Conservation (phyloP, 2,329 filamentous ascomycete genomes). For the Colletotrichum viniferum region DNA sequence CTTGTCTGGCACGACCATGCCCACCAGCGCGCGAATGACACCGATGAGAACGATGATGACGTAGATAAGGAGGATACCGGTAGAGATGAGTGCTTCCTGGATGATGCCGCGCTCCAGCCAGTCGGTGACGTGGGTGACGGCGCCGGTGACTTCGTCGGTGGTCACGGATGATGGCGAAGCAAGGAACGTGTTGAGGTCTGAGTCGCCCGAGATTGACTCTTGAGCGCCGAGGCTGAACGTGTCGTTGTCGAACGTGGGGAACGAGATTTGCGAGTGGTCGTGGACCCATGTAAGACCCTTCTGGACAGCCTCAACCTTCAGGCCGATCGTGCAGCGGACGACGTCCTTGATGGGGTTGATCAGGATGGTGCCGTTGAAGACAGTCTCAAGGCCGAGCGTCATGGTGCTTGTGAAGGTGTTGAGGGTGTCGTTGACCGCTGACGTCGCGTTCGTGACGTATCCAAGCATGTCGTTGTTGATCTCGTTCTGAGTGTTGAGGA, state of each 20-base stretch:
- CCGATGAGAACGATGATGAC: conserved; percentile 78
- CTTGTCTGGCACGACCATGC: conserved; percentile 65
- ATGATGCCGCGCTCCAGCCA: conserved; percentile 72
- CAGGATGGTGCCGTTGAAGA: conserved; percentile 83
- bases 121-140: conserved; percentile 71
- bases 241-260: conserved; percentile 79
- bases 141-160: conserved; percentile 80
- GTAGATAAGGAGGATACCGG: conserved; percentile 76
- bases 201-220: conserved; percentile 61
- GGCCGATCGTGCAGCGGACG: conserved; percentile 82
- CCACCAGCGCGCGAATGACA: conserved; percentile 66
- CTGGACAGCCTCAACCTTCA: conserved; percentile 86
- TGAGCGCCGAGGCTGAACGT: conserved; percentile 83
- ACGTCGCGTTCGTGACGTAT: conserved; percentile 85
- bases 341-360: conserved; percentile 79
- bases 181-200: conserved; percentile 72
- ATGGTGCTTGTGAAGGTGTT: conserved; percentile 83
- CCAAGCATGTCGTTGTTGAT: conserved; percentile 87
- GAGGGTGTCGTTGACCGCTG: conserved; percentile 83
- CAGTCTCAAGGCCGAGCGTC: conserved; percentile 71
- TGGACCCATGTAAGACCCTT: conserved; percentile 93
- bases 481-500: conserved; percentile 71
- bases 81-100: conserved; percentile 81
- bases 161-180: conserved; percentile 75
- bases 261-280: conserved; percentile 81